Conservation (phyloP, 2,329 filamentous ascomycete species). For the Exophiala sp. region DNA sequence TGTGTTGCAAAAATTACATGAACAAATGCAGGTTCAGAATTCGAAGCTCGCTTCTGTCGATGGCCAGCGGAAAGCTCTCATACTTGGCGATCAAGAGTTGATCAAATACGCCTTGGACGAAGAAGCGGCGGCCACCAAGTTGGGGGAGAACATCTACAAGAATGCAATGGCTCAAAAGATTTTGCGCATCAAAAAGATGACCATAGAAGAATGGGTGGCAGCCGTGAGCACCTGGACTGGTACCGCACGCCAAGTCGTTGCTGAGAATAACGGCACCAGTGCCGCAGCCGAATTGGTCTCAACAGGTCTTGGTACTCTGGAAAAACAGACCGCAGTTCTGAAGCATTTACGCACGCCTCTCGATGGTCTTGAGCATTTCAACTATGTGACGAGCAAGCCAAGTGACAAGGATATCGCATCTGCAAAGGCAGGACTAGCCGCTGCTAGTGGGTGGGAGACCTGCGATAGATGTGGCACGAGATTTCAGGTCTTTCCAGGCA, state of each 20-base stretch:
- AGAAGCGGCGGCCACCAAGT: conserved; percentile 61
- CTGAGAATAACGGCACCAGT: conserved; percentile 9
- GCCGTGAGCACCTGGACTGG: conserved; percentile 47
- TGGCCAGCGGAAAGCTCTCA: conserved; percentile 32
- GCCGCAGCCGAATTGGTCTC: conserved; percentile 1
- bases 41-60: conserved; percentile 34
- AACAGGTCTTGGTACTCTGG: conserved; percentile 54
- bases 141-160: conserved; percentile 67
- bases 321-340: conserved; percentile 67
- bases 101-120: conserved; percentile 53
- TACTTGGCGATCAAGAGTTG: conserved; percentile 43
- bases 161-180: conserved; percentile 83
- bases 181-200: conserved; percentile 72
- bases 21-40: conserved; percentile 42
- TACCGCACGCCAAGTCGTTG: background rate
- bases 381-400: conserved; percentile 71
- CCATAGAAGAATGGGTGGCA: conserved; percentile 65
- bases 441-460: conserved; percentile 73
- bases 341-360: conserved; percentile 63
- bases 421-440: conserved; percentile 62
- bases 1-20: conserved; percentile 44
- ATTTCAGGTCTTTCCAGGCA: conserved; percentile 88
- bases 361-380: conserved; percentile 60
- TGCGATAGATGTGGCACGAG: conserved; percentile 83
- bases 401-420: conserved; percentile 62